Conservation (phyloP, 495 filamentous ascomycete species). For the Hapsidospora chrysogenum region DNA sequence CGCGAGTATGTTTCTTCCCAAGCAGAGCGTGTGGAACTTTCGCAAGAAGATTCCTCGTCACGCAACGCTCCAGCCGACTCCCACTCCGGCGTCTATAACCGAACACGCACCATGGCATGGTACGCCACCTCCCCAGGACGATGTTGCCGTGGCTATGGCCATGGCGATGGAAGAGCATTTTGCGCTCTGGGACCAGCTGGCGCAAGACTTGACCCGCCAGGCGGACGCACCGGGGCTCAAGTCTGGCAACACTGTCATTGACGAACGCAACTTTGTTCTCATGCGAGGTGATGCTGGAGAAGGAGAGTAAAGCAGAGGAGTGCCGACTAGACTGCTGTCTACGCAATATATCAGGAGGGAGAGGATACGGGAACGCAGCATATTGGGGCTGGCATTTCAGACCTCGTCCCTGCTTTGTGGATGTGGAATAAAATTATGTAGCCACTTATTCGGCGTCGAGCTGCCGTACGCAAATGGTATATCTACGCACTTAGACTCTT, state of each 20-base stretch:
- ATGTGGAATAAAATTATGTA: no score
- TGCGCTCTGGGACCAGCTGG: slow-evolving; percentile 1
- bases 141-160: no score
- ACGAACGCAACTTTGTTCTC: slow-evolving; percentile 2
- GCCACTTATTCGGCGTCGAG: no score
- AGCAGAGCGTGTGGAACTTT: slow-evolving; percentile 31
- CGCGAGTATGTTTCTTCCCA: slow-evolving; percentile 31
- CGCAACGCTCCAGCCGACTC: background rate
- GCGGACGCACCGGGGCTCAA: slow-evolving; percentile 1
- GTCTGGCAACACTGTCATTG: slow-evolving; percentile 4
- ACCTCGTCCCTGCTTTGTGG: no score
- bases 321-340: background rate
- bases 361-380: no score
- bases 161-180: slow-evolving; percentile 1
- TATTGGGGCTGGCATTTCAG: no score
- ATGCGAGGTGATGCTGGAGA: background rate
- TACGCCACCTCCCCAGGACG: no score
- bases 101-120: background rate
- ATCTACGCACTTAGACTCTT: no score
- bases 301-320: background rate
- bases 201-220: background rate
- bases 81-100: background rate
- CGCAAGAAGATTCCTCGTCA: slow-evolving; percentile 17
- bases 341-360: background rate
- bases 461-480: no score